phyloP scores from a whole-genome alignment of 352 stramenopile genomes.

The Pythium sukuiense region DNA sequence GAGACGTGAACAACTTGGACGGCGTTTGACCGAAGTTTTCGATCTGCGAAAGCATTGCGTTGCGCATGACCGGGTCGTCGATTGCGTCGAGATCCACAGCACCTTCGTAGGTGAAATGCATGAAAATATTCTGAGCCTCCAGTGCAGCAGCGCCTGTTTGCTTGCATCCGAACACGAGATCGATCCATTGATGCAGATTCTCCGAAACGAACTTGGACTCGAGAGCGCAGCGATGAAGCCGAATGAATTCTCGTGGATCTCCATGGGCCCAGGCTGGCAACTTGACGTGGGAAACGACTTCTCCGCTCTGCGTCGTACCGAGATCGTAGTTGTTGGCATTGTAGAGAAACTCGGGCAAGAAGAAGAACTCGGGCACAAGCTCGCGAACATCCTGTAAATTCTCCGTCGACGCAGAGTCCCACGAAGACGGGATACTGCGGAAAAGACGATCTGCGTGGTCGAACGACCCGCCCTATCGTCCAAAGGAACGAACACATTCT shows the following conservation, averaged over 20 bases:
- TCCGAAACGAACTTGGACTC: conserved; percentile 96
- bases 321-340: conserved; percentile 75
- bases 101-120: conserved; percentile 86
- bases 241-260: conserved; percentile 93
- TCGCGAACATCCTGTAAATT: conserved; percentile 88
- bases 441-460: conserved; percentile 97
- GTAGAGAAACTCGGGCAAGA: conserved; percentile 76
- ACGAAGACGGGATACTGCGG: conserved; percentile 93
- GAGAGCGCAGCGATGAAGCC: conserved; percentile 93
- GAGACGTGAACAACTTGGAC: conserved; percentile 65
- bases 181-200: conserved; percentile 98
- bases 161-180: conserved; percentile 97
- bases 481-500: not conserved
- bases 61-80: conserved; percentile 87
- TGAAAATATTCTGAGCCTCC: conserved; percentile 92
- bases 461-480: conserved; percentile 61
- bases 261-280: conserved; percentile 94
- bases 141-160: conserved; percentile 93
- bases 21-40: conserved; percentile 91
- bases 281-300: conserved; percentile 91
- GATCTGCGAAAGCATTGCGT: conserved; percentile 91
- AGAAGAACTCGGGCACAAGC: conserved; percentile 82
- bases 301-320: conserved; percentile 75
- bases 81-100: conserved; percentile 81
- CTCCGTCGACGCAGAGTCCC: conserved; percentile 92